These are phyloP conservation scores for Skeletonema tropicum DNA, from an alignment of 108 stramenopile genomes.

Conservation along the genomic window DNA sequence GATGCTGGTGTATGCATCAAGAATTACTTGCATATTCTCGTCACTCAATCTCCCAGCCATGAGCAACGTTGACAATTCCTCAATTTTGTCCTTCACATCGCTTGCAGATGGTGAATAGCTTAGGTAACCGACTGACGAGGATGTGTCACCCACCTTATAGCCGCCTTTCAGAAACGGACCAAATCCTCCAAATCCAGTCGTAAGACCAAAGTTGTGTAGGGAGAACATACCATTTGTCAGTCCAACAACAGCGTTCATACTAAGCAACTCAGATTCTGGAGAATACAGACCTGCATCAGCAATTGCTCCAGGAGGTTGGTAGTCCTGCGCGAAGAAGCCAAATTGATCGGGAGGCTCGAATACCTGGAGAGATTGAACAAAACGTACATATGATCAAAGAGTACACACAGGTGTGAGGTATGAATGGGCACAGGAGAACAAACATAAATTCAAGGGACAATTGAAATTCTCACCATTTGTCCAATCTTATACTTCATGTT, in stretches of 20 bases:
- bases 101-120: conserved; percentile 9
- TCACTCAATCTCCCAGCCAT: conserved; percentile 62
- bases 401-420: neutral
- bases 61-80: conserved; percentile 63
- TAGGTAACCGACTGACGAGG: conserved; percentile 37
- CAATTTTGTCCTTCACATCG: conserved; percentile 34
- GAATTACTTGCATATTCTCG: conserved; percentile 23
- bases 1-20: conserved; percentile 37
- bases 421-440: neutral
- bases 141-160: conserved; percentile 25
- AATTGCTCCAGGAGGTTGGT: conserved; percentile 43
- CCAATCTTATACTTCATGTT: conserved; percentile 44
- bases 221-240: conserved; percentile 46
- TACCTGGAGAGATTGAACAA: neutral
- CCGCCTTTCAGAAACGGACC: conserved; percentile 17
- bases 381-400: neutral
- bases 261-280: conserved; percentile 43
- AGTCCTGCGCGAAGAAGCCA: conserved; percentile 46
- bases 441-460: neutral
- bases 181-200: conserved; percentile 32
- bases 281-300: conserved; percentile 34
- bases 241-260: conserved; percentile 41
- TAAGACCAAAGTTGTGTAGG: conserved; percentile 41
- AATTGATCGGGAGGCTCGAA: conserved; percentile 54
- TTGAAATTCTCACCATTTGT: conserved; percentile 22